Conservation (phyloP, 176 grass and related monocot species). For the Zizania latifolia region DNA sequence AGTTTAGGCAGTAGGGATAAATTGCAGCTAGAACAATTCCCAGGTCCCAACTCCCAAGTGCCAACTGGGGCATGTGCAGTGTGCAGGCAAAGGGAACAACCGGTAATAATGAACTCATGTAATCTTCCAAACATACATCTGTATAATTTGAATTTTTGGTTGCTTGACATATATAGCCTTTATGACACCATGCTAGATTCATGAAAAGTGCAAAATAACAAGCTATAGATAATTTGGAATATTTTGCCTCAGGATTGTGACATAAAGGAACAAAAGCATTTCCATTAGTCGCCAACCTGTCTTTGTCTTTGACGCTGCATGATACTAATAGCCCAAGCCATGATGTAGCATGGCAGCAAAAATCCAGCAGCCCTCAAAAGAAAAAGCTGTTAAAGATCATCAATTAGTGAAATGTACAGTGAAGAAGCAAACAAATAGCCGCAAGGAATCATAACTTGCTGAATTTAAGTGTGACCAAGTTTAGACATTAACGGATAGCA, state of each 20-base stretch:
- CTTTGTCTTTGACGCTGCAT: conserved; percentile 83
- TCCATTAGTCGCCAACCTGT: conserved; percentile 47
- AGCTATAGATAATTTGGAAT: background rate
- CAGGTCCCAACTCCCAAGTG: background rate
- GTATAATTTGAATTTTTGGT: background rate
- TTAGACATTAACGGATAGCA: background rate
- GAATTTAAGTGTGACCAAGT: background rate
- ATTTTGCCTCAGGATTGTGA: background rate
- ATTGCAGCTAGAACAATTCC: background rate
- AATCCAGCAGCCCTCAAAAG: conserved; percentile 94
- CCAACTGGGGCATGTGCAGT: background rate
- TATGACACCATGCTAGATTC: background rate
- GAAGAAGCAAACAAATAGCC: background rate
- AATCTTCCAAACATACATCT: background rate
- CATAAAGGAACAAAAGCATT: conserved; percentile 12
- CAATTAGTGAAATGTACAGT: conserved; percentile 2
- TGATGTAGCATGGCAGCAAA: conserved; percentile 88
- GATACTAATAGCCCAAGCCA: conserved; percentile 95
- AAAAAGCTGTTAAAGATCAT: conserved; percentile 54
- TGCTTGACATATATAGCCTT: background rate
- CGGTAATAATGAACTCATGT: background rate
- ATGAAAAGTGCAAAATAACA: background rate
- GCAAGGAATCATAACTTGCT: background rate
- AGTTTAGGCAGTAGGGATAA: background rate
- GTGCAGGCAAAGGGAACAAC: background rate